Conservation (phyloP, 2,329 filamentous ascomycete species). For the Monosporascus sp. region DNA sequence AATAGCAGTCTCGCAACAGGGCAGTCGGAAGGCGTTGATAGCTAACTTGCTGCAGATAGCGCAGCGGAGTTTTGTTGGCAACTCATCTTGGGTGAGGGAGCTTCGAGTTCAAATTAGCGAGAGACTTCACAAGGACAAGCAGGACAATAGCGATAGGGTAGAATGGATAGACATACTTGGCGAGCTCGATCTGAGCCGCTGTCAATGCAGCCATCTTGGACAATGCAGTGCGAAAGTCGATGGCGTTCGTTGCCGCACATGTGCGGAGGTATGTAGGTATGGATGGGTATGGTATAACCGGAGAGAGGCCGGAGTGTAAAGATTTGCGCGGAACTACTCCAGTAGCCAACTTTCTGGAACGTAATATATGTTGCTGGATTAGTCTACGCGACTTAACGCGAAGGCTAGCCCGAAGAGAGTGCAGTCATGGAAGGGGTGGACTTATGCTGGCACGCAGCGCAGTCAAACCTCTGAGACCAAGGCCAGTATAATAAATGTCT, state of each 20-base stretch:
- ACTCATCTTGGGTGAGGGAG: slow-evolving; percentile 73
- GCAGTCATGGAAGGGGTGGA: neutral
- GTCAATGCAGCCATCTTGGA: slow-evolving; percentile 32
- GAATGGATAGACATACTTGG: slow-evolving; percentile 38
- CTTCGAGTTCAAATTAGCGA: slow-evolving; percentile 38
- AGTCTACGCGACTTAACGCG: neutral
- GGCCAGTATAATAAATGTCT: neutral
- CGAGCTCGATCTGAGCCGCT: slow-evolving; percentile 54
- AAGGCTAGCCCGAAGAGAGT: neutral
- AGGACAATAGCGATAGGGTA: neutral
- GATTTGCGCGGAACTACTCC: neutral
- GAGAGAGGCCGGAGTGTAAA: neutral
- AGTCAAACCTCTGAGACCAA: neutral
- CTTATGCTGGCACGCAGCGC: neutral
- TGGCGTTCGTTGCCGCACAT: slow-evolving; percentile 11
- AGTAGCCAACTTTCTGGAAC: neutral
- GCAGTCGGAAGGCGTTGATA: slow-evolving; percentile 83
- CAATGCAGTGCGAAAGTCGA: slow-evolving; percentile 6
- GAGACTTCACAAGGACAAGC: slow-evolving; percentile 1
- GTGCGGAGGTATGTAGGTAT: slow-evolving; percentile 5
- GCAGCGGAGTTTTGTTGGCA: slow-evolving; percentile 95
- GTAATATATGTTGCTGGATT: neutral
- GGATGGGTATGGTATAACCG: neutral
- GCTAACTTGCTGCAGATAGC: slow-evolving; percentile 89
- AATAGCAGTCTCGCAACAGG: slow-evolving; percentile 93